Percentiles rank a stretch among this genome's conserved stretches.
Conservation (phyloP, 208 protist species). For the Crithidia sp. region DNA sequence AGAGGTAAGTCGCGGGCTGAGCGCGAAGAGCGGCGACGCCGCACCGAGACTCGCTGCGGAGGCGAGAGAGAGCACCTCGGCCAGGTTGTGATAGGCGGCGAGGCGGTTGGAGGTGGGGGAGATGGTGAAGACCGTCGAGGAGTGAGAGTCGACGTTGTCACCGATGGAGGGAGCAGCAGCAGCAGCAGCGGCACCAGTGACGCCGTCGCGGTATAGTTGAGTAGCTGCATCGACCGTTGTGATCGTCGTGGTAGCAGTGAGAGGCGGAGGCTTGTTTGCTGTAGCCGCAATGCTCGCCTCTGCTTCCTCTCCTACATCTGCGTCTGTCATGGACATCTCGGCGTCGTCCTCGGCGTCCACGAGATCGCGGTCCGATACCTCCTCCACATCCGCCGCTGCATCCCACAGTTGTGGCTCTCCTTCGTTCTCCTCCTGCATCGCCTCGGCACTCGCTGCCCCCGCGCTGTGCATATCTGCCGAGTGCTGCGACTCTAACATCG, state of each 20-base stretch:
- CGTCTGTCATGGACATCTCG: neutral
- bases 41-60: neutral
- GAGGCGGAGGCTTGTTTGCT: too few relatives aligned
- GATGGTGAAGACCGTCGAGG: neutral
- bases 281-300: too few relatives aligned
- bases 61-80: neutral
- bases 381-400: constrained; percentile 10
- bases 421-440: neutral
- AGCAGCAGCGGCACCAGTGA: neutral
- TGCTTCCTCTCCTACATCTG: neutral
- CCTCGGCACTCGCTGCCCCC: neutral
- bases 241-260: too few relatives aligned
- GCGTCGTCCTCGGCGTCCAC: constrained; percentile 8
- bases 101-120: neutral
- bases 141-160: neutral
- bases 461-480: neutral
- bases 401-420: neutral
- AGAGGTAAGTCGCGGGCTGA: neutral
- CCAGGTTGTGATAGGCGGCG: constrained; percentile 1
- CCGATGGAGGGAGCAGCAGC: neutral
- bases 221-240: too few relatives aligned
- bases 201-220: too few relatives aligned
- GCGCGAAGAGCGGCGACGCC: neutral
- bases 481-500: too few relatives aligned
- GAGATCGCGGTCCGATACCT: constrained; percentile 10